A percentile compares a stretch with the other conserved stretches of the same genome.
Evolutionary conservation across 108 stramenopile genomes (phyloP).

Genomic region (Cyclotella distinguenda): DNA sequence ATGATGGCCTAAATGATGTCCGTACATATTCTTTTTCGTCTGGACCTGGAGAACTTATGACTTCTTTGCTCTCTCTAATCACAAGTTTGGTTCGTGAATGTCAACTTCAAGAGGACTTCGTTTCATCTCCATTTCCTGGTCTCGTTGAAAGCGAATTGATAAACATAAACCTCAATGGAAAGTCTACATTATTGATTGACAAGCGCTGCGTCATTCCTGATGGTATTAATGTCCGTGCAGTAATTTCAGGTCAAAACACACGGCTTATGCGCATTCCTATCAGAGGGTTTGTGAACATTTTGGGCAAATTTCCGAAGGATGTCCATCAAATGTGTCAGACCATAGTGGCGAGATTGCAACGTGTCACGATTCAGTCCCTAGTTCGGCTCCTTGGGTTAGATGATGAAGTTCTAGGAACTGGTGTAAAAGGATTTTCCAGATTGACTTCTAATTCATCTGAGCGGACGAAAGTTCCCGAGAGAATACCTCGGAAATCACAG

Average conservation of each 20-base stretch:
- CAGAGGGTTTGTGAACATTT: conserved; percentile 33
- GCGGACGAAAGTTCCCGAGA: neutral
- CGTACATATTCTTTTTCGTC: conserved; percentile 22
- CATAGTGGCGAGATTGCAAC: conserved; percentile 47
- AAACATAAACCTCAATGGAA: conserved; percentile 3
- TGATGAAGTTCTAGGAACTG: conserved; percentile 26
- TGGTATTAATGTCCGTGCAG: conserved; percentile 25
- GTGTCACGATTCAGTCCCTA: conserved; percentile 52
- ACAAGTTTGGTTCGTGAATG: conserved; percentile 36
- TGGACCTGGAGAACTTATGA: conserved; percentile 46
- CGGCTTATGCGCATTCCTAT: conserved; percentile 43
- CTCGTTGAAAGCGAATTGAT: conserved; percentile 2
- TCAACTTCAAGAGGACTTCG: conserved; percentile 18
- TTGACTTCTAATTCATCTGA: neutral
- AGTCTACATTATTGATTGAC: neutral
- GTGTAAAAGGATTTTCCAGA: neutral
- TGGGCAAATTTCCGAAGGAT: conserved; percentile 42
- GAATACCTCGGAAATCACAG: conserved; percentile 3
- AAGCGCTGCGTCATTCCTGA: conserved; percentile 4
- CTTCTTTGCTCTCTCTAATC: conserved; percentile 44
- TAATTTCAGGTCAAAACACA: conserved; percentile 29
- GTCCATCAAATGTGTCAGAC: conserved; percentile 48
- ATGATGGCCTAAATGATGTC: neutral
- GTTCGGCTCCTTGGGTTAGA: conserved; percentile 48
- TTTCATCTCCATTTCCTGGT: conserved; percentile 7